Conservation (phyloP, 257 asterid species). For the Paulownia fortunei region DNA sequence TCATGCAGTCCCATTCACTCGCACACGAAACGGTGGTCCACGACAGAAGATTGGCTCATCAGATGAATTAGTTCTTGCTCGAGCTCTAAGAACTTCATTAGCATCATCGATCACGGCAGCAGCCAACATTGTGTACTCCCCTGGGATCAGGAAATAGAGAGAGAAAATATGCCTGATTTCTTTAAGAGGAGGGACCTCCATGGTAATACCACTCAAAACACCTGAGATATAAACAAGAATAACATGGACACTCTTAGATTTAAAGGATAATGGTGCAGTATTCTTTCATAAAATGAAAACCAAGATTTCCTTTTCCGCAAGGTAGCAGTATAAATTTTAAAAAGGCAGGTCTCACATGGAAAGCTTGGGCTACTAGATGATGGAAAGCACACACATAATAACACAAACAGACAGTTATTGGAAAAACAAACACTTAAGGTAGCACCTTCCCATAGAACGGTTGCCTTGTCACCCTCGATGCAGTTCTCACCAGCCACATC, state of each 20-base stretch:
- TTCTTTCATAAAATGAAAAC: constrained; percentile 11
- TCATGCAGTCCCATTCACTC: constrained; percentile 77
- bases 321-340: background rate
- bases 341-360: background rate
- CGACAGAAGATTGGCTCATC: constrained; percentile 95
- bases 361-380: constrained; percentile 7
- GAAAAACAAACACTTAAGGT: constrained; percentile 23
- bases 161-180: constrained; percentile 83
- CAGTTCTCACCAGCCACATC: constrained; percentile 99
- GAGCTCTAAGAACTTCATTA: constrained; percentile 87
- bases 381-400: background rate
- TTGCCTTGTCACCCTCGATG: constrained; percentile 83
- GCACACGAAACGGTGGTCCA: constrained; percentile 94
- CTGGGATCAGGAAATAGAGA: constrained; percentile 92
- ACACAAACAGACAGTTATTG: background rate
- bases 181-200: constrained; percentile 91
- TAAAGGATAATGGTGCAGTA: background rate
- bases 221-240: constrained; percentile 53
- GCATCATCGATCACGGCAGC: constrained; percentile 95
- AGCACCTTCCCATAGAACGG: constrained; percentile 97
- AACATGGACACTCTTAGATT: constrained; percentile 11
- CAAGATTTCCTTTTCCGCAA: background rate
- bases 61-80: constrained; percentile 70
- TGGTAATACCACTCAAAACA: constrained; percentile 68
- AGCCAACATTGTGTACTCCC: constrained; percentile 89